Percentiles rank a stretch among this genome's conserved stretches.
phyloP scores from a whole-genome alignment of 2,329 filamentous ascomycete species.

The Claviceps sp. region DNA sequence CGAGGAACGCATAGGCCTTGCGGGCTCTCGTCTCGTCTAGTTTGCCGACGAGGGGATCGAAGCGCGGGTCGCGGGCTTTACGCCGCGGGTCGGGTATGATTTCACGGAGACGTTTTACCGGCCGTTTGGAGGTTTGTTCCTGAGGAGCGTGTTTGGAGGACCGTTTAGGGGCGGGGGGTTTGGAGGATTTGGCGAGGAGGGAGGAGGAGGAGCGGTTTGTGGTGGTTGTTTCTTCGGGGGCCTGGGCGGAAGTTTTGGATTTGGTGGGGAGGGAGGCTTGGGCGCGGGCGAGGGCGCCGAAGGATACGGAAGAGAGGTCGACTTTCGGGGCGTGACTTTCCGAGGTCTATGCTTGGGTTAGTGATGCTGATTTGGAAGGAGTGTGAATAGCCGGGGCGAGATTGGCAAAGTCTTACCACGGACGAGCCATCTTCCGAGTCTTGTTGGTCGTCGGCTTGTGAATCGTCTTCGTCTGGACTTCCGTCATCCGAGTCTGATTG shows the following conservation, averaged over 20 bases:
- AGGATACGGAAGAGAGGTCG: conserved; percentile 55
- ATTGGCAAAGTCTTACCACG: conserved; percentile 12
- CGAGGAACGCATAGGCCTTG: conserved; percentile 75
- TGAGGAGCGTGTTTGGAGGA: conserved; percentile 80
- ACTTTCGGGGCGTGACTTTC: conserved; percentile 17
- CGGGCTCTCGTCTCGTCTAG: conserved; percentile 46
- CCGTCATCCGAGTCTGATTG: conserved; percentile 16
- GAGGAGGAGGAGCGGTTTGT: not conserved
- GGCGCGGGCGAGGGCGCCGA: conserved; percentile 80
- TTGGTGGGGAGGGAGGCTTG: conserved; percentile 50
- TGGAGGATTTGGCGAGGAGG: conserved; percentile 2
- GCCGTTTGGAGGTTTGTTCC: conserved; percentile 68
- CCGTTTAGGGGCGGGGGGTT: conserved; percentile 18
- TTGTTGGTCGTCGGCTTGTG: conserved; percentile 18
- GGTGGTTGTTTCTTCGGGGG: not conserved
- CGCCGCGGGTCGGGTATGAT: conserved; percentile 45
- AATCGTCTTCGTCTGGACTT: conserved; percentile 13
- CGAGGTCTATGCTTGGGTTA: conserved; percentile 11
- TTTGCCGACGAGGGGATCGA: conserved; percentile 47
- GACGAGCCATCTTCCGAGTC: conserved; percentile 15
- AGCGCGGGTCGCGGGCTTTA: conserved; percentile 74
- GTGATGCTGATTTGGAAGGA: not conserved
- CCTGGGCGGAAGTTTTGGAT: not conserved
- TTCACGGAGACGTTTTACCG: conserved; percentile 68
- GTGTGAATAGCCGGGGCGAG: not conserved